Evolutionary conservation across 1,284 basidiomycete genomes (phyloP).

Genomic region (Papiliotrema laurentii): DNA sequence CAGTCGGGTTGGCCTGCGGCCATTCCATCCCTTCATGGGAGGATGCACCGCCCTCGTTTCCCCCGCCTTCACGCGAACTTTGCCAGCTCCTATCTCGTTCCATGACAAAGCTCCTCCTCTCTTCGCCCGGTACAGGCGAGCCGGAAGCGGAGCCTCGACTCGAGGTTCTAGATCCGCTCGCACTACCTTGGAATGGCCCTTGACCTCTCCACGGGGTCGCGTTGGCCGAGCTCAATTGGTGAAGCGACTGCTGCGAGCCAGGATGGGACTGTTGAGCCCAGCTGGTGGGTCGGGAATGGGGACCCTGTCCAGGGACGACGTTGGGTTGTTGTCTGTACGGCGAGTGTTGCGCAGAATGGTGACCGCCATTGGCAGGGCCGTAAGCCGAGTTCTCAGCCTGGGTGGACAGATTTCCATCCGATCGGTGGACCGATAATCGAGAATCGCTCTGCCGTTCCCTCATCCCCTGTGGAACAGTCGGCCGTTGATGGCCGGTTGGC

Average conservation of each 20-base stretch:
- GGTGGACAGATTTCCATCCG: conserved; percentile 15
- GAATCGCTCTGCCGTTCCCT: conserved; percentile 19
- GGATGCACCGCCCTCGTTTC: background rate
- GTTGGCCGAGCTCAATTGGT: conserved; percentile 7
- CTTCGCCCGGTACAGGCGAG: conserved; percentile 28
- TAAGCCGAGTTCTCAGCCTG: background rate
- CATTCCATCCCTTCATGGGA: background rate
- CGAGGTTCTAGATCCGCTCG: conserved; percentile 46
- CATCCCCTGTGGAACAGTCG: conserved; percentile 2
- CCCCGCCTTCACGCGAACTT: background rate
- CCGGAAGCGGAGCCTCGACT: conserved; percentile 43
- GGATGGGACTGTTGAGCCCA: conserved; percentile 19
- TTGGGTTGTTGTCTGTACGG: conserved; percentile 9
- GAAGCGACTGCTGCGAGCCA: conserved; percentile 12
- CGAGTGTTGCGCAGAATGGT: background rate
- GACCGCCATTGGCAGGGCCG: background rate
- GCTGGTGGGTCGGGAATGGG: conserved; percentile 20
- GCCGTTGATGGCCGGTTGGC: background rate
- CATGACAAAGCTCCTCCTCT: conserved; percentile 29
- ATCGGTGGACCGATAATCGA: conserved; percentile 20
- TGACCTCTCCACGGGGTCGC: conserved; percentile 9
- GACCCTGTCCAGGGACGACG: conserved; percentile 2
- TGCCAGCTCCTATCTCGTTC: conserved; percentile 36
- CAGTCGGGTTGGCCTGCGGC: conserved; percentile 4
- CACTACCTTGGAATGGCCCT: conserved; percentile 37